Conservation (phyloP, 257 asterid genomes). For the Datura wrightii region DNA sequence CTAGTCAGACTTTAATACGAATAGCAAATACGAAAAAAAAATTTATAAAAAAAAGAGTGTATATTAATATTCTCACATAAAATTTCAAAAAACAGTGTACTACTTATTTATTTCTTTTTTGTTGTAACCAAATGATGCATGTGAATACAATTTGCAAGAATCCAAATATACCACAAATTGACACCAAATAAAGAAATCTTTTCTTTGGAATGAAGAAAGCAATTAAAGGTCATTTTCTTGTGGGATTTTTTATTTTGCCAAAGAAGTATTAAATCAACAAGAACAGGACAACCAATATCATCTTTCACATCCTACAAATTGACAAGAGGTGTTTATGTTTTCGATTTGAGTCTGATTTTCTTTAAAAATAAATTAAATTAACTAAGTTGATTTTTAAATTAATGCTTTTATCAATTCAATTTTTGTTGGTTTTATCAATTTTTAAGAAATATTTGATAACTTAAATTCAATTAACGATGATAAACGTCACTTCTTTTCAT, state of each 20-base stretch:
- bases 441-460: no score
- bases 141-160: neutral
- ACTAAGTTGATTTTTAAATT: no score
- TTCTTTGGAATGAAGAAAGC: neutral
- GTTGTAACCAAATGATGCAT: neutral
- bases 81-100: neutral
- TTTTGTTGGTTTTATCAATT: no score
- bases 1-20: no score
- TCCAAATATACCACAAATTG: neutral
- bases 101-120: neutral
- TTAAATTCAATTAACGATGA: no score
- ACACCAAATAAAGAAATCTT: neutral
- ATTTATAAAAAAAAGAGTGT: no score
- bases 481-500: no score
- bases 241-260: neutral
- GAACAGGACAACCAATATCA: neutral
- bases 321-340: neutral
- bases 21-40: no score
- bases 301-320: slow-evolving; percentile 5
- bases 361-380: no score
- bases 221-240: neutral
- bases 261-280: no score
- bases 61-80: no score
- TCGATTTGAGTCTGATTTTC: neutral
- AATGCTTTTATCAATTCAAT: no score